These are phyloP conservation scores for Mortierella alpina DNA, from an alignment of 192 early-diverging fungal genomes.

Conservation along the genomic window DNA sequence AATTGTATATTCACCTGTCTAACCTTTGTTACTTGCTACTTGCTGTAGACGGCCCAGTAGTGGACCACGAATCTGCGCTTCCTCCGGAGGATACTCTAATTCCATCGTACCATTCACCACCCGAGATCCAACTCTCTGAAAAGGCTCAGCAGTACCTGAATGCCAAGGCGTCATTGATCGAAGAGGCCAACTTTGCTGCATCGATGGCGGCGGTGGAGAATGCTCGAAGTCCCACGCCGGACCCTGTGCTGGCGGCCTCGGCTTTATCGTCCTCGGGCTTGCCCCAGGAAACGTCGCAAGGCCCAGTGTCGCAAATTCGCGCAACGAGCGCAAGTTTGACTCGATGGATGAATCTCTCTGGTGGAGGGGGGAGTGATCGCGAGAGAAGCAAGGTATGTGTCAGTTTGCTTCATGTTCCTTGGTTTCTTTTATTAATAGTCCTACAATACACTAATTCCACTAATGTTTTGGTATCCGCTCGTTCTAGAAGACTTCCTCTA, in stretches of 20 bases:
- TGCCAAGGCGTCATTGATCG: slow-evolving; percentile 33
- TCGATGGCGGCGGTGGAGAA: slow-evolving; percentile 26
- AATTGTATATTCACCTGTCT: neutral
- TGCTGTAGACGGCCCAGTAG: slow-evolving; percentile 22
- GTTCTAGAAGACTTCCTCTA: neutral
- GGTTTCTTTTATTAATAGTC: too few relatives aligned
- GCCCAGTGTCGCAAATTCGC: slow-evolving; percentile 27
- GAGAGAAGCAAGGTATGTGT: slow-evolving; percentile 1
- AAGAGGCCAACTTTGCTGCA: slow-evolving; percentile 27
- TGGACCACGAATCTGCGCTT: slow-evolving; percentile 19
- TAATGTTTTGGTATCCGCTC: too few relatives aligned
- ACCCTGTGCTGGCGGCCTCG: neutral
- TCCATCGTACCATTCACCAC: slow-evolving; percentile 24
- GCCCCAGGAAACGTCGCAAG: neutral
- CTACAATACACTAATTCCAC: too few relatives aligned
- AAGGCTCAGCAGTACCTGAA: slow-evolving; percentile 29
- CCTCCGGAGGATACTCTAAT: slow-evolving; percentile 45
- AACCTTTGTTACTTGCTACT: neutral
- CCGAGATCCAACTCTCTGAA: slow-evolving; percentile 33
- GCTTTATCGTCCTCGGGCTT: neutral
- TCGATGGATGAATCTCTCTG: slow-evolving; percentile 45
- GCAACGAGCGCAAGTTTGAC: slow-evolving; percentile 33
- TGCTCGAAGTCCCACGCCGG: slow-evolving; percentile 25
- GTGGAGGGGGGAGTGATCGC: slow-evolving; percentile 15
- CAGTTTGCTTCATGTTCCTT: slow-evolving; percentile 14